Evolutionary conservation across 129 eudicot genomes (phyloP).

Genomic region (Arctium lappa): DNA sequence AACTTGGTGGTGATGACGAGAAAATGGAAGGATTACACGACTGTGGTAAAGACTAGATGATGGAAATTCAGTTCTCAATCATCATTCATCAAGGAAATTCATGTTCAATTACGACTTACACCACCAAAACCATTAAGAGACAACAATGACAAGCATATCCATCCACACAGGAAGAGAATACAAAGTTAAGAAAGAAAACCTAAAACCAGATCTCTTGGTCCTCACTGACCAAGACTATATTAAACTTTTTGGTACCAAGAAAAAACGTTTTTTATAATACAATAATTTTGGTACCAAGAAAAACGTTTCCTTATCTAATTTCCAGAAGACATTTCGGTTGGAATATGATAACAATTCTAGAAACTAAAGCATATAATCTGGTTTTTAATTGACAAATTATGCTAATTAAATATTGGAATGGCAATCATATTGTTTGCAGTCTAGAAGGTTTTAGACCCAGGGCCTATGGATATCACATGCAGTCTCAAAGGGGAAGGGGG

Average conservation of each 20-base stretch:
- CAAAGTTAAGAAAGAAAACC: neutral
- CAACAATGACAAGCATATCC: neutral
- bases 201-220: neutral
- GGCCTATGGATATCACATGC: neutral
- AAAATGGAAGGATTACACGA: neutral
- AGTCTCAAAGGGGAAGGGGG: neutral
- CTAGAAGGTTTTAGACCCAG: neutral
- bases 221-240: too few species aligned
- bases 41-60: slow-evolving; percentile 6
- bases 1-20: neutral
- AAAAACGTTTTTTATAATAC: too few species aligned
- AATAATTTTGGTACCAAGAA: too few species aligned
- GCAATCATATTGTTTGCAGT: too few species aligned
- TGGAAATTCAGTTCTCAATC: neutral
- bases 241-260: too few species aligned
- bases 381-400: too few species aligned
- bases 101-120: neutral
- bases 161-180: neutral
- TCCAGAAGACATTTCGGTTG: too few species aligned
- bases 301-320: too few species aligned
- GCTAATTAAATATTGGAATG: too few species aligned
- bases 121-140: neutral
- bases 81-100: neutral
- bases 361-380: too few species aligned
- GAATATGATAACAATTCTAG: too few species aligned